Base-by-base conservation (phyloP, 2,329 filamentous ascomycete genomes). In the Fusarium protoensiforme region DNA sequence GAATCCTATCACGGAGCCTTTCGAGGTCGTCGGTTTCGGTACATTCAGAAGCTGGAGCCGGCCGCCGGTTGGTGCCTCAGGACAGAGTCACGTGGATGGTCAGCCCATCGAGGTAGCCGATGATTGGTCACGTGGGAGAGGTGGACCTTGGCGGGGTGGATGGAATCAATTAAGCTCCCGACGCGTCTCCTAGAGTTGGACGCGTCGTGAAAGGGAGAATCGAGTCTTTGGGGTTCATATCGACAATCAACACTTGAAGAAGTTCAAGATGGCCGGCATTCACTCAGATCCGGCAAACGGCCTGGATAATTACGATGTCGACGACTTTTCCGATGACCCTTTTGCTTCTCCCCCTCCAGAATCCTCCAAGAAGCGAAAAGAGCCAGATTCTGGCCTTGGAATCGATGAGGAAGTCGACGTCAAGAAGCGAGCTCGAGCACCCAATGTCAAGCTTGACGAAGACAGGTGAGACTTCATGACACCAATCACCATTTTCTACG, bases 381-480 rank as follows among this genome's bases (percentile, higher is more conserved):
- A 84, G 27, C 81, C 83, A 1, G 84, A 87, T 31, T 87, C 85
- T 10, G 87, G 87, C 1, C 84, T 97, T 3, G 95, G 95, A 53
- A 91, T 98, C 65, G 95, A 98, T 73, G 91, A 97, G 78, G 94
- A 97, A 77, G 89, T 99, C 61, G 92, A 94, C 64, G 88, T 98
- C 6, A 90, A 89, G 43, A 98, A 94, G 83, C 93, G 93, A 77
- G 89, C 91, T 38, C 88, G 91, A 70, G 85, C 81, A 0, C 94
- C 95, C 1, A 87, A 91, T 64, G 92, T 96, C 5, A 99, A 98
- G 81, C 88, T 99, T 29, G 95, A 99, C 79, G 94, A 98, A 77
- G 85, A 89, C 11, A 90, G 91, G 92, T 94, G 80, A 61, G 77
- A 1, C 13, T 10, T 16, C 5, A 64, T 8, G 48, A 18, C 14